These are phyloP conservation scores for Nakataea oryzae DNA, from an alignment of 2,329 filamentous ascomycete genomes.

Conservation along the genomic window DNA sequence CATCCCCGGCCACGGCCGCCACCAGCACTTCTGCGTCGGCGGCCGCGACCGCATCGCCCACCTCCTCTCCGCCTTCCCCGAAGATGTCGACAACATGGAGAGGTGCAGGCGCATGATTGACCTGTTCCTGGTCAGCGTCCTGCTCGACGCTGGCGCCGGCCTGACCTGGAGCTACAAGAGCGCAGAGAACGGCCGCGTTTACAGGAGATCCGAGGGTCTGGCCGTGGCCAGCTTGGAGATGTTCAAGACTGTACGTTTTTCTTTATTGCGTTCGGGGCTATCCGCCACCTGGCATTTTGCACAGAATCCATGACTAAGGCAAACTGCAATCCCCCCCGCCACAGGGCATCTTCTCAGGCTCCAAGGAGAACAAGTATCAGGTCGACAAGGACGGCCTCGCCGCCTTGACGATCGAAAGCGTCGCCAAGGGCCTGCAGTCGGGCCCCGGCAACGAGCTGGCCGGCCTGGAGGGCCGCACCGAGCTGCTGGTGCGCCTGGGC, in stretches of 20 bases:
- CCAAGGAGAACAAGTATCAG: constrained; percentile 70
- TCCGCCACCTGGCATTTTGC: not conserved
- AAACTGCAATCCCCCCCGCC: not conserved
- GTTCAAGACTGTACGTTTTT: constrained; percentile 61
- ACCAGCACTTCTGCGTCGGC: constrained; percentile 78
- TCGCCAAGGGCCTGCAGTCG: constrained; percentile 80
- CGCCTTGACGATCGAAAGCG: constrained; percentile 59
- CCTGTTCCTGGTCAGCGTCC: constrained; percentile 68
- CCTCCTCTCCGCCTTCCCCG: constrained; percentile 59
- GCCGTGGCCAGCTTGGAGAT: constrained; percentile 72
- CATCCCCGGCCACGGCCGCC: constrained; percentile 80
- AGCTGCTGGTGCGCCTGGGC: constrained; percentile 64
- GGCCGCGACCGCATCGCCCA: constrained; percentile 64
- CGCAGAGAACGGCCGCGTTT: constrained; percentile 73
- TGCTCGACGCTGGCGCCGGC: constrained; percentile 82
- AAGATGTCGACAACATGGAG: constrained; percentile 59
- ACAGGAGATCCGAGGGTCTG: constrained; percentile 78
- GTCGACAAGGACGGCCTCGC: constrained; percentile 78
- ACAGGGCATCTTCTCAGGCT: constrained; percentile 74
- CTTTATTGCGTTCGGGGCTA: not conserved
- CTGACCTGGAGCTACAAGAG: constrained; percentile 90
- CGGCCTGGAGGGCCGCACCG: constrained; percentile 75
- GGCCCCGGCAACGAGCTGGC: constrained; percentile 69
- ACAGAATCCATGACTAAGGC: not conserved
- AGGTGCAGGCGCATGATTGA: constrained; percentile 67